These are phyloP conservation scores for Pichia californica DNA, from an alignment of 805 yeast species.

Conservation along the genomic window DNA sequence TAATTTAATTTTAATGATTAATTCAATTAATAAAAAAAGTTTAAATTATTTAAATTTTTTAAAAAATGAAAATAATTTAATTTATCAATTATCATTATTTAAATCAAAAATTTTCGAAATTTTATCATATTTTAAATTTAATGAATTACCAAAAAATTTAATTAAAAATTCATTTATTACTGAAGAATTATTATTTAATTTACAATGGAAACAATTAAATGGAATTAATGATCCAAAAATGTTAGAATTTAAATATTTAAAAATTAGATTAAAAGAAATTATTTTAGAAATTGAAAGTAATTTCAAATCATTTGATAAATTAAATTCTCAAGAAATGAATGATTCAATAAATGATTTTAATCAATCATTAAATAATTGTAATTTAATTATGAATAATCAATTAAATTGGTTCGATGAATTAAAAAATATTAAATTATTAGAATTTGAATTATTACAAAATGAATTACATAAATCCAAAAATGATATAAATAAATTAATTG, in stretches of 20 bases:
- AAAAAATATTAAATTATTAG: background rate
- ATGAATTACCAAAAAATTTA: conserved; percentile 25
- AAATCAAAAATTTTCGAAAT: conserved; percentile 22
- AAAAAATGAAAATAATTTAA: conserved; percentile 3
- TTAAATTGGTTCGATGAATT: conserved; percentile 7
- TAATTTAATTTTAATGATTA: background rate
- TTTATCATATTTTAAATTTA: conserved; percentile 18
- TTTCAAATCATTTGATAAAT: conserved; percentile 1
- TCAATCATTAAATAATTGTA: conserved; percentile 1
- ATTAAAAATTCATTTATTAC: conserved; percentile 17
- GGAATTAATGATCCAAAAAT: conserved; percentile 72
- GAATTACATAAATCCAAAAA: conserved; percentile 5
- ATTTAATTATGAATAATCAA: conserved; percentile 1
- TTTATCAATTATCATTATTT: conserved; percentile 22
- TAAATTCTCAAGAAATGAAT: conserved; percentile 10
- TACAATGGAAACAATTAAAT: conserved; percentile 74
- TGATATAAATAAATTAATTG: conserved; percentile 3
- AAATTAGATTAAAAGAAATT: conserved; percentile 11
- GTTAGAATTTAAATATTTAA: conserved; percentile 43
- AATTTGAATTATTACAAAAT: conserved; percentile 5
- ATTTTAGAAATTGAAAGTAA: conserved; percentile 6
- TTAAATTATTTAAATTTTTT: conserved; percentile 1
- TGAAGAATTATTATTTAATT: conserved; percentile 36
- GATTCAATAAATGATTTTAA: conserved; percentile 1
- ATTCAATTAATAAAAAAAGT: background rate